Evolutionary conservation across 140 eudicot genomes (phyloP).

Genomic region (Stevia rebaudiana): DNA sequence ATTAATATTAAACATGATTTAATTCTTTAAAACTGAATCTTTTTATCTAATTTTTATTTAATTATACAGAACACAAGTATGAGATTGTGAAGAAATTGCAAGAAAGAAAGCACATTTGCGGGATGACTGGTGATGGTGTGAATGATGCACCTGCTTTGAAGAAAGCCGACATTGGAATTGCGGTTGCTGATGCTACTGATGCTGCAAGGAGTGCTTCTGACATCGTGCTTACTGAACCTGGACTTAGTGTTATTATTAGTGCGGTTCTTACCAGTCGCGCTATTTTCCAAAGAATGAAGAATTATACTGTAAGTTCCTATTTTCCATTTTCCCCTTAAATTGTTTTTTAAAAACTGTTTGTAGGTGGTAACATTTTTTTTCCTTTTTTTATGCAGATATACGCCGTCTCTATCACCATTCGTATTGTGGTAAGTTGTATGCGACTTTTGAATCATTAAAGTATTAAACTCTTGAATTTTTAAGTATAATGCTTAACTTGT

Average conservation of each 20-base stretch:
- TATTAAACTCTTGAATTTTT: neutral
- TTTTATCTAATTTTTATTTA: too few relatives aligned
- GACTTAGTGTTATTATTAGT: conserved; percentile 64
- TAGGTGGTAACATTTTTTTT: too few relatives aligned
- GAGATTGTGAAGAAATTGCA: conserved; percentile 66
- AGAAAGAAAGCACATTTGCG: conserved; percentile 68
- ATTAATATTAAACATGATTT: neutral
- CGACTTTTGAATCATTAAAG: conserved; percentile 1
- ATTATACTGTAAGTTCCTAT: conserved; percentile 51
- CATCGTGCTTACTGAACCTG: conserved; percentile 70
- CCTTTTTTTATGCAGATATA: conserved; percentile 49
- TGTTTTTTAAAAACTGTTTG: too few relatives aligned
- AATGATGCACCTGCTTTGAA: conserved; percentile 83
- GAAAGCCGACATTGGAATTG: conserved; percentile 74
- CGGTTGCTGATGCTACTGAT: conserved; percentile 83
- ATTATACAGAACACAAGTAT: conserved; percentile 44
- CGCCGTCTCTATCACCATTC: conserved; percentile 74
- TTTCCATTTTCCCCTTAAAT: neutral
- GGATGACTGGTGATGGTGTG: conserved; percentile 88
- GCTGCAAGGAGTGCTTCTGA: conserved; percentile 83
- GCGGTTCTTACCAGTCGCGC: conserved; percentile 76
- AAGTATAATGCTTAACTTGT: neutral
- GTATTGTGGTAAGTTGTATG: conserved; percentile 64
- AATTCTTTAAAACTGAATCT: neutral
- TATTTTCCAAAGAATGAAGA: conserved; percentile 75